Evolutionary conservation across 805 yeast species (phyloP).

Genomic region (Torulaspora maleeae): DNA sequence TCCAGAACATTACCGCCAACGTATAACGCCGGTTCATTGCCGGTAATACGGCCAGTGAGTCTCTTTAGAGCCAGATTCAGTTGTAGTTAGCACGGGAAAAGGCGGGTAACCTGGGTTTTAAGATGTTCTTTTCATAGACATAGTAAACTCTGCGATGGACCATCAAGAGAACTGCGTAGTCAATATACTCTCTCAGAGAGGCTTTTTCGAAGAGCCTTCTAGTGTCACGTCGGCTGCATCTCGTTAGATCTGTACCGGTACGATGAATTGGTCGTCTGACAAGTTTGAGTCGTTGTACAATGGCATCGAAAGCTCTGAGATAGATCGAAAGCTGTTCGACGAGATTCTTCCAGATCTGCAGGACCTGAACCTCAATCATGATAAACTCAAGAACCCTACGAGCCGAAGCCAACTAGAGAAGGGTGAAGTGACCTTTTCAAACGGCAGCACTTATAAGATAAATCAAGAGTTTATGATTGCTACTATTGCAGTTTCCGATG

Average conservation of each 20-base stretch:
- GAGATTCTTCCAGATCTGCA: slow-evolving; percentile 45
- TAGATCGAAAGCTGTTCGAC: slow-evolving; percentile 25
- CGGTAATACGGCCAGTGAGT: no score
- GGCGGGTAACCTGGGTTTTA: slow-evolving; percentile 1
- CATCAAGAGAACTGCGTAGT: no score
- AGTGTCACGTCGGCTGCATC: background rate
- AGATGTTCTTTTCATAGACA: background rate
- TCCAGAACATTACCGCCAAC: background rate
- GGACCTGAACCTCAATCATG: slow-evolving; percentile 40
- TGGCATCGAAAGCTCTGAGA: slow-evolving; percentile 37
- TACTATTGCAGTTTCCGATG: slow-evolving; percentile 55
- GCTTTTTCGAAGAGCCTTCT: background rate
- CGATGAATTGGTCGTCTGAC: slow-evolving; percentile 29
- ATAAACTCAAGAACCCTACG: slow-evolving; percentile 39
- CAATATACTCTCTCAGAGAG: background rate
- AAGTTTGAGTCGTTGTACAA: slow-evolving; percentile 45
- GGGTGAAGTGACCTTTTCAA: slow-evolving; percentile 46
- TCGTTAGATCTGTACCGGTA: background rate
- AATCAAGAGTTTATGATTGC: slow-evolving; percentile 61
- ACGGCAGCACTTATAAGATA: slow-evolving; percentile 47
- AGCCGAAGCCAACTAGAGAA: slow-evolving; percentile 46
- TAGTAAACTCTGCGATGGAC: no score
- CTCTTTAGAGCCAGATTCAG: no score
- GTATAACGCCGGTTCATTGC: no score
- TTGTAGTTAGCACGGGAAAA: background rate